Evolutionary conservation across 106 monocot genomes (phyloP).

Genomic region (Alisma plantagoaquatica): DNA sequence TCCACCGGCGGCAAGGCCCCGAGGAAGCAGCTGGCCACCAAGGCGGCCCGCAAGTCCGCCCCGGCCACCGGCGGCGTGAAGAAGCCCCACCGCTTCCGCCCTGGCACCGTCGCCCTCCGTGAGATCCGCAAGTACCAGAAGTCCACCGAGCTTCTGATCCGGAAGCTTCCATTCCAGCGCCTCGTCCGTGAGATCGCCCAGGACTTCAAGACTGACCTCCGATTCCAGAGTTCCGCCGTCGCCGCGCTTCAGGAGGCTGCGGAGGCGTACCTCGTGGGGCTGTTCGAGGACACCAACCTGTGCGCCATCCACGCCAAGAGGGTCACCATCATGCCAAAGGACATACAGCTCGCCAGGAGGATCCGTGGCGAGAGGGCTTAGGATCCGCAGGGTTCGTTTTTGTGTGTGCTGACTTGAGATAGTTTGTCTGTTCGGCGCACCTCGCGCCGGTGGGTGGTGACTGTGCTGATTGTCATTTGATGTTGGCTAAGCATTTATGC

Average conservation of each 20-base stretch:
- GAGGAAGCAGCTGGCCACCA: slow-evolving; percentile 16
- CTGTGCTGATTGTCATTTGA: no score
- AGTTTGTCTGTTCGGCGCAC: no score
- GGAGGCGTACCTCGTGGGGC: slow-evolving; percentile 62
- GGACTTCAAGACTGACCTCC: slow-evolving; percentile 56
- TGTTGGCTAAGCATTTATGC: no score
- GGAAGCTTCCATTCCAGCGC: slow-evolving; percentile 44
- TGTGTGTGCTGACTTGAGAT: no score
- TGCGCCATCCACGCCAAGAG: slow-evolving; percentile 74
- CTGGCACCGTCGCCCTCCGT: slow-evolving; percentile 11
- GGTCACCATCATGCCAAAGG: slow-evolving; percentile 81
- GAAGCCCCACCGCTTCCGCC: slow-evolving; percentile 15
- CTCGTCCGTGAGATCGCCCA: slow-evolving; percentile 56
- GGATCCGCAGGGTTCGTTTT: no score
- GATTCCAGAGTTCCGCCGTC: slow-evolving; percentile 62
- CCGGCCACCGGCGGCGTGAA: slow-evolving; percentile 15
- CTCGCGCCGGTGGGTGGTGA: no score
- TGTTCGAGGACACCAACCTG: slow-evolving; percentile 73
- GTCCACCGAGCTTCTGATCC: slow-evolving; percentile 41
- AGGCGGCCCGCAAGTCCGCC: slow-evolving; percentile 11
- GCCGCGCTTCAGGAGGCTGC: slow-evolving; percentile 63
- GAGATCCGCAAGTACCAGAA: slow-evolving; percentile 59
- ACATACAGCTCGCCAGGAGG: slow-evolving; percentile 62
- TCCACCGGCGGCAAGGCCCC: slow-evolving; percentile 20
- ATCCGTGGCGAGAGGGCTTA: slow-evolving; percentile 46